A percentile compares a stretch with the other conserved stretches of the same genome.
Conservation (phyloP, 192 early-diverging fungal genomes). For the Umbelopsis isabellina region DNA sequence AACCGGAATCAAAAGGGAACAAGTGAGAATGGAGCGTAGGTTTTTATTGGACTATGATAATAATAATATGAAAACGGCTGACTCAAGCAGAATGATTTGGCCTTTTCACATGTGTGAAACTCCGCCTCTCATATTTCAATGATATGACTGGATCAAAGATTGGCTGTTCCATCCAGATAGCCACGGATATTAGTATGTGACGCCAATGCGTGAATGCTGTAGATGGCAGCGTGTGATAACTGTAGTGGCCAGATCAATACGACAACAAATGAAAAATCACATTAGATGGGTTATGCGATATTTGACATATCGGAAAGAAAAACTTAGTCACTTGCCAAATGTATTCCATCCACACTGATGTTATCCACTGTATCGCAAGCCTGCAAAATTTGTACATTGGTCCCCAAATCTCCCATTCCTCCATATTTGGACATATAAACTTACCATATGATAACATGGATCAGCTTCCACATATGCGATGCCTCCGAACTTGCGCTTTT, state of each 20-base stretch:
- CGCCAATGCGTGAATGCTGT: slow-evolving; percentile 1
- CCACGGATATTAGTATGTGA: background rate
- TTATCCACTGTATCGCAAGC: slow-evolving; percentile 68
- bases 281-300: background rate
- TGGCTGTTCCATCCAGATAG: background rate
- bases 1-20: slow-evolving; percentile 10
- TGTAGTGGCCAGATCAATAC: background rate
- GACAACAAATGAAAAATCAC: background rate
- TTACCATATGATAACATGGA: slow-evolving; percentile 63
- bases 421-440: background rate
- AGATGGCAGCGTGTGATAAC: slow-evolving; percentile 12
- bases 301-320: background rate
- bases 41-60: slow-evolving; percentile 3
- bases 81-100: slow-evolving; percentile 19
- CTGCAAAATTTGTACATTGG: background rate
- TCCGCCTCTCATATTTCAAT: background rate
- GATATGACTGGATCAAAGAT: background rate
- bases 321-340: slow-evolving; percentile 3
- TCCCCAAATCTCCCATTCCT: background rate
- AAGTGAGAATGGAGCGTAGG: slow-evolving; percentile 9
- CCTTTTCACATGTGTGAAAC: slow-evolving; percentile 19
- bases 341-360: slow-evolving; percentile 58
- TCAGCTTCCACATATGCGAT: slow-evolving; percentile 65
- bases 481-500: slow-evolving; percentile 58
- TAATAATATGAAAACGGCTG: slow-evolving; percentile 15